Conservation (phyloP, 2,329 filamentous ascomycete genomes). For the Fusarium sp. region DNA sequence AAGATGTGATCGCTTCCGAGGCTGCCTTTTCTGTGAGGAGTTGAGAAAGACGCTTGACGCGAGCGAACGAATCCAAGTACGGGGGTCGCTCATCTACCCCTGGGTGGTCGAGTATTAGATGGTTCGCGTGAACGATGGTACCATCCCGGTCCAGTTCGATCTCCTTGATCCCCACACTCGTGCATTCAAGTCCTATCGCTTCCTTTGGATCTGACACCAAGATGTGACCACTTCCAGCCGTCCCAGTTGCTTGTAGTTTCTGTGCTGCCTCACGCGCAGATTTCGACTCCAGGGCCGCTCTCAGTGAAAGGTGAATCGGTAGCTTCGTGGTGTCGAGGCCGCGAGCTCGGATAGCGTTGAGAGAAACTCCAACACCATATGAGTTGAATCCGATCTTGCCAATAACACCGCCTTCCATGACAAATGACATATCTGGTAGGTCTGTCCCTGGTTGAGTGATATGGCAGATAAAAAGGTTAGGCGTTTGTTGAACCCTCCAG, state of each 20-base stretch:
- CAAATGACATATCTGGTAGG: slow-evolving; percentile 62
- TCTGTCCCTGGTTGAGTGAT: slow-evolving; percentile 53
- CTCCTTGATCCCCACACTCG: slow-evolving; percentile 30
- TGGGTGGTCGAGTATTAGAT: slow-evolving; percentile 32
- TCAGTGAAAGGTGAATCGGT: slow-evolving; percentile 72
- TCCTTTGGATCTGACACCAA: slow-evolving; percentile 26
- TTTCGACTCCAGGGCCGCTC: slow-evolving; percentile 64
- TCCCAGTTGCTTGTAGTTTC: slow-evolving; percentile 11
- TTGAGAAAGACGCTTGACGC: slow-evolving; percentile 15
- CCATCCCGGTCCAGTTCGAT: slow-evolving; percentile 14
- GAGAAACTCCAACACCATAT: slow-evolving; percentile 66
- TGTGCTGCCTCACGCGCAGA: slow-evolving; percentile 18
- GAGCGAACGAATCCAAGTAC: slow-evolving; percentile 24
- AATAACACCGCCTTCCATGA: slow-evolving; percentile 71
- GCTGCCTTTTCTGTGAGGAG: slow-evolving; percentile 2
- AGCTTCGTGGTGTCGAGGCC: slow-evolving; percentile 63
- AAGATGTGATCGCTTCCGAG: background rate
- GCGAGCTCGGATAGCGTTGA: slow-evolving; percentile 71
- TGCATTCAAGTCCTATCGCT: slow-evolving; percentile 38
- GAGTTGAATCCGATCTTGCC: slow-evolving; percentile 76
- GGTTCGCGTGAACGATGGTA: slow-evolving; percentile 32
- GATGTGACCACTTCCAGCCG: slow-evolving; percentile 39
- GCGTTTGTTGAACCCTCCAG: slow-evolving; percentile 64
- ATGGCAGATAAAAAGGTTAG: slow-evolving; percentile 61
- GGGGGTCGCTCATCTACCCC: slow-evolving; percentile 30